Conservation (phyloP, 805 yeast species). For the Cyberlindnera subsufficiens region DNA sequence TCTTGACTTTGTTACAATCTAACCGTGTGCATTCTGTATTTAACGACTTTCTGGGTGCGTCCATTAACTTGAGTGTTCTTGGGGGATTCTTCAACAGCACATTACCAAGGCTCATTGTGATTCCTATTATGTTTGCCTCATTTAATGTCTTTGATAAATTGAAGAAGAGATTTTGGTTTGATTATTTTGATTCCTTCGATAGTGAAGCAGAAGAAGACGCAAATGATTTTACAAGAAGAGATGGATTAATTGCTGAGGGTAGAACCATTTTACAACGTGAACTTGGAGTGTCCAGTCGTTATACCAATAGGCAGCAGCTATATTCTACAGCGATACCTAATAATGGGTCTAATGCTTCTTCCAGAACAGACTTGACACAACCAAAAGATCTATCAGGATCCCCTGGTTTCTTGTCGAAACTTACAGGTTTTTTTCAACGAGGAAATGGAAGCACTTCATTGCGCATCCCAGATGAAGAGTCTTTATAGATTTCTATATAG, state of each 20-base stretch:
- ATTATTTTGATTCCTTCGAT: conserved; percentile 32
- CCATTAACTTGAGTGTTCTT: conserved; percentile 68
- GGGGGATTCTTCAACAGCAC: conserved; percentile 68
- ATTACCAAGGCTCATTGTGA: conserved; percentile 66
- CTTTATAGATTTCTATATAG: not conserved
- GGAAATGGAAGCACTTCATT: not conserved
- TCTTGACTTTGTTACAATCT: conserved; percentile 49
- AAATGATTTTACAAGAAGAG: conserved; percentile 14
- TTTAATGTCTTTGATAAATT: conserved; percentile 65
- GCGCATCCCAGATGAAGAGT: conserved; percentile 1
- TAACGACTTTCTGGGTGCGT: conserved; percentile 68
- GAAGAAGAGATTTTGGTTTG: conserved; percentile 27
- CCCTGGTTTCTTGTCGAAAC: not conserved
- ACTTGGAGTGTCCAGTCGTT: conserved; percentile 5
- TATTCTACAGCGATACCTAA: not conserved
- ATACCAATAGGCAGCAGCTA: not conserved
- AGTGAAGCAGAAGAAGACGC: conserved; percentile 30
- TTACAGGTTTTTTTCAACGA: conserved; percentile 1
- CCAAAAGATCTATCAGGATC: not conserved
- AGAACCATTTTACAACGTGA: conserved; percentile 22
- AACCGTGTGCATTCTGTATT: conserved; percentile 48
- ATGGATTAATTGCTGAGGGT: conserved; percentile 18
- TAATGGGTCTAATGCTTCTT: not conserved
- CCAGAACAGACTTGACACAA: not conserved
- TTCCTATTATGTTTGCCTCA: conserved; percentile 61